Percentiles rank a stretch among this genome's conserved stretches.
Evolutionary conservation across 441 rosid genomes (phyloP).

Genomic region (Omphalea diandra): DNA sequence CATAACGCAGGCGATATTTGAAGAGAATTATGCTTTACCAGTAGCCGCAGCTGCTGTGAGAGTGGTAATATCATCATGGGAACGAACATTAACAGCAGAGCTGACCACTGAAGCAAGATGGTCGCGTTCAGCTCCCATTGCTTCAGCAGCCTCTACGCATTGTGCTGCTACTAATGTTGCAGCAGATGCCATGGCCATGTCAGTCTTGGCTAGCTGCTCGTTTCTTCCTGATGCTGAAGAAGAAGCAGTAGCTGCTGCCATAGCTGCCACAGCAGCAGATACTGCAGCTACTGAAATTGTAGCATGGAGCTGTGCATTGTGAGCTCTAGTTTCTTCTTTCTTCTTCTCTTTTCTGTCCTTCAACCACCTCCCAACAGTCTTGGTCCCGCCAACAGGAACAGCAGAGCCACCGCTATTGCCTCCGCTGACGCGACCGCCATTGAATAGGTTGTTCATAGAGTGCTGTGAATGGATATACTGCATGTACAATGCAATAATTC

Average conservation of each 20-base stretch:
- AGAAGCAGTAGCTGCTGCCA: conserved; percentile 73
- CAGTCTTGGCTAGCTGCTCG: conserved; percentile 65
- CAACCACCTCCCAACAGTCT: conserved; percentile 93
- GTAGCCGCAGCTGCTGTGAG: conserved; percentile 97
- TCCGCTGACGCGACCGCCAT: conserved; percentile 46
- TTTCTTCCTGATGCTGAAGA: conserved; percentile 52
- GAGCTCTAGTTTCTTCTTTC: conserved; percentile 83
- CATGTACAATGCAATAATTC: conserved; percentile 22
- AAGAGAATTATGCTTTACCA: conserved; percentile 35
- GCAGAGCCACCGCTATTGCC: conserved; percentile 53
- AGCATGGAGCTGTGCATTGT: conserved; percentile 87
- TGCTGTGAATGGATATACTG: conserved; percentile 86
- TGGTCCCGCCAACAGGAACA: conserved; percentile 55
- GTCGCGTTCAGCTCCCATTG: conserved; percentile 87
- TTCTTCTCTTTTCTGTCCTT: conserved; percentile 90
- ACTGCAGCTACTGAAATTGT: conserved; percentile 87
- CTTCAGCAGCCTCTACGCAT: conserved; percentile 91
- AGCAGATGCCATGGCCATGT: conserved; percentile 86
- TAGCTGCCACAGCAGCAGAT: conserved; percentile 85
- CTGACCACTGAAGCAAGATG: conserved; percentile 74
- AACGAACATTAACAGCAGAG: conserved; percentile 85
- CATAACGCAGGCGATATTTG: not conserved
- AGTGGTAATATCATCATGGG: conserved; percentile 80
- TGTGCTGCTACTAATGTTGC: conserved; percentile 93
- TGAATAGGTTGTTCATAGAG: conserved; percentile 67